Evolutionary conservation across 371 early-diverging fungal genomes (phyloP).

Genomic region (Circinella umbellata): DNA sequence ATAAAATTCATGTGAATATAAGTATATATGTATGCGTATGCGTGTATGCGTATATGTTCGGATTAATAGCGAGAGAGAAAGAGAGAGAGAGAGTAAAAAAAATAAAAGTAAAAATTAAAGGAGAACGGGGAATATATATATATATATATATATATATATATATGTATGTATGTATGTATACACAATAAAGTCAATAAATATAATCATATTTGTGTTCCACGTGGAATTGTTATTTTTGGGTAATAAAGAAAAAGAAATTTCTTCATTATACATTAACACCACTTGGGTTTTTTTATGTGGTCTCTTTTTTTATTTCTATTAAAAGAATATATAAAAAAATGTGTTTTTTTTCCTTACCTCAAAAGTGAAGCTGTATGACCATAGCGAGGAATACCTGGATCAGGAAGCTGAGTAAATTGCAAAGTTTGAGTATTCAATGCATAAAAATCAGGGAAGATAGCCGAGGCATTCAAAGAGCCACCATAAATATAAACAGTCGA

Average conservation of each 20-base stretch:
- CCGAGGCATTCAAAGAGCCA: slow-evolving; percentile 26
- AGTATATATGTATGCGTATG: too few species aligned
- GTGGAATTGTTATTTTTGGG: not conserved
- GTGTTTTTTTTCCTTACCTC: slow-evolving; percentile 26
- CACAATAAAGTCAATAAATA: not conserved
- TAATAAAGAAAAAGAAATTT: not conserved
- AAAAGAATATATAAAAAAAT: not conserved
- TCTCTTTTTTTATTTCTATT: too few species aligned
- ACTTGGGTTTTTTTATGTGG: too few species aligned
- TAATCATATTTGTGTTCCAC: slow-evolving; percentile 11
- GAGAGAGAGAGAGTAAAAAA: slow-evolving; percentile 8
- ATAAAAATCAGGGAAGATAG: slow-evolving; percentile 33
- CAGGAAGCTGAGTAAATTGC: slow-evolving; percentile 22
- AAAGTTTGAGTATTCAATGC: slow-evolving; percentile 24
- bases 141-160: not conserved
- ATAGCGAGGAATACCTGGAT: slow-evolving; percentile 25
- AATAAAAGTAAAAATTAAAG: not conserved
- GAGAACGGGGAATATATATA: too few species aligned
- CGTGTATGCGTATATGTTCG: not conserved
- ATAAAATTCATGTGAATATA: too few species aligned
- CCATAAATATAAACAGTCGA: slow-evolving; percentile 40
- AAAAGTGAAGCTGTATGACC: slow-evolving; percentile 46
- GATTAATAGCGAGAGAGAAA: not conserved
- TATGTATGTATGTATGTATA: not conserved
- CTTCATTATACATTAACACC: too few species aligned